Evolutionary conservation across 2,329 filamentous ascomycete genomes (phyloP), one percentile per base, ranked within the genome.

Genomic region (Fusarium sp.): DNA sequence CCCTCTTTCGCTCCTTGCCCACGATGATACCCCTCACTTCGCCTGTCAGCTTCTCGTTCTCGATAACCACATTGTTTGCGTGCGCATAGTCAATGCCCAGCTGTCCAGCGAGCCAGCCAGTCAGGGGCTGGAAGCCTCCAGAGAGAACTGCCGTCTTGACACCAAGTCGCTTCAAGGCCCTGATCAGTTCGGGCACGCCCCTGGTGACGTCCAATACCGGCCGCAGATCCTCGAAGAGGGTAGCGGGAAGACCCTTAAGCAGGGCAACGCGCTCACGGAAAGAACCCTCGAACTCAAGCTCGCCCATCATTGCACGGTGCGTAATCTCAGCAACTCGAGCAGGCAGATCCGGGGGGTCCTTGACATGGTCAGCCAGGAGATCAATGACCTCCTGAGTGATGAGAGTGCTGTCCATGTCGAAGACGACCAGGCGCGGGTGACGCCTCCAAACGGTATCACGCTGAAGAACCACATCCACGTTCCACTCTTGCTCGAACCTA

Each of bases 311-410:
- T 34, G 96, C 95, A 33, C 93, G 91, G 64, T 91, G 90, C 0
- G 96, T 99, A 73, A 99, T 98, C 74, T 90, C 89, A 9, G 93
- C 91, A 38, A 99, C 95, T 74, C 92, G 84, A 58, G 89, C 89
- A 73, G 93, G 89, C n/a, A 96, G 86, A 57, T 93, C 92, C 2
- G 87, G 81, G 76, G 86, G 82, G 80, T 91, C 82, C 51, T 81
- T 84, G 74, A 97, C 88, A 36, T 91, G 91, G 58, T 91, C 89
- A 4, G 96, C 96, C 61, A 99, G 90, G 75, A 98, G 90, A 79
- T 99, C 96, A 77, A 99, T 98, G 65, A 97, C 94, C 82, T 99
- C 96, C 79, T 99, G 94, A 58, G 95, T 91, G 78, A 99, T 98
- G 65, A 99, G 86, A 0, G 96, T 99, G 79, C 91, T 96, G 82